Evolutionary conservation across 2,329 filamentous ascomycete genomes (phyloP).

Genomic region (Neospermospora avenae): DNA sequence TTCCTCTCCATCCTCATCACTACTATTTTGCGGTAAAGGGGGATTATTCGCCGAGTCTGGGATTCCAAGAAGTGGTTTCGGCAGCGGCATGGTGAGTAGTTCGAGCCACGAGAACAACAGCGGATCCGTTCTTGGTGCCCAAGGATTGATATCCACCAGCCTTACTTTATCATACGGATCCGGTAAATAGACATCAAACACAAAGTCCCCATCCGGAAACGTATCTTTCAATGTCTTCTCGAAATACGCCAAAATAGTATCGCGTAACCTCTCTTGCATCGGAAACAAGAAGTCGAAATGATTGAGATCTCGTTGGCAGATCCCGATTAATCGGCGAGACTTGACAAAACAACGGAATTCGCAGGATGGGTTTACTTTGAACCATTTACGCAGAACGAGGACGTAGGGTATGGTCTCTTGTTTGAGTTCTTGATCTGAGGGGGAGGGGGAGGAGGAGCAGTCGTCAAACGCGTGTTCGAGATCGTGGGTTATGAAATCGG

Average conservation of each 20-base stretch:
- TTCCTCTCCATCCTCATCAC: slow-evolving; percentile 40
- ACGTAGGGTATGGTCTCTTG: slow-evolving; percentile 42
- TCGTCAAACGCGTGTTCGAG: slow-evolving; percentile 90
- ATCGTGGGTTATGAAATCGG: slow-evolving; percentile 92
- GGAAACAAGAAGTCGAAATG: slow-evolving; percentile 76
- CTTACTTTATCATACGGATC: slow-evolving; percentile 57
- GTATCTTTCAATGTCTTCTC: slow-evolving; percentile 66
- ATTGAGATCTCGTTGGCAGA: slow-evolving; percentile 87
- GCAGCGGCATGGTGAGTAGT: slow-evolving; percentile 68
- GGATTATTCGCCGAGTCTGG: slow-evolving; percentile 35
- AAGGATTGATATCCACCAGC: slow-evolving; percentile 92
- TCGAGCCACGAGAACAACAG: slow-evolving; percentile 89
- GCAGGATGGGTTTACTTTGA: slow-evolving; percentile 82
- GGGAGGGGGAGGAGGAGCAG: slow-evolving; percentile 40
- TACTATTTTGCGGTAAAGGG: slow-evolving; percentile 35
- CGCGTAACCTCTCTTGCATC: slow-evolving; percentile 62
- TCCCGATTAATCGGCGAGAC: slow-evolving; percentile 71
- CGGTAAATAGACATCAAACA: slow-evolving; percentile 91
- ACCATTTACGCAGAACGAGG: slow-evolving; percentile 82
- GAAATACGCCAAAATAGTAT: slow-evolving; percentile 75
- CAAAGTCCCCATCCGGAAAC: slow-evolving; percentile 81
- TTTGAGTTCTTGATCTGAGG: slow-evolving; percentile 32
- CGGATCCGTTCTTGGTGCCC: slow-evolving; percentile 85
- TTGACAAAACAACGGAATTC: slow-evolving; percentile 97
- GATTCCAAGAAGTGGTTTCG: slow-evolving; percentile 52